A percentile compares a stretch with the other conserved stretches of the same genome.
Conservation (phyloP, 257 asterid genomes). For the Fraxinus americana region DNA sequence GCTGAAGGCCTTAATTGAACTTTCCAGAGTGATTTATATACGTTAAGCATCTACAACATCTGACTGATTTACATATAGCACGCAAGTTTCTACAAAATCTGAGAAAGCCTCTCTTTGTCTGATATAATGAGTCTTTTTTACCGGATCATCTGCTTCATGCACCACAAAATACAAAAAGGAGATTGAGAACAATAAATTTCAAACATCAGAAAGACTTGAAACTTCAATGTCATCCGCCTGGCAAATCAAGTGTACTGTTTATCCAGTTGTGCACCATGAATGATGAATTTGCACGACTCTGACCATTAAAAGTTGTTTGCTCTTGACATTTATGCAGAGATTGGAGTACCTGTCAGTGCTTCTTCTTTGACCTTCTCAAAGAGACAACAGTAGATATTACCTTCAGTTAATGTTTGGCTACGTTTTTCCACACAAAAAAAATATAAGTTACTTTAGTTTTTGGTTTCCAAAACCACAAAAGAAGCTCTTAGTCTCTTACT, state of each 20-base stretch:
- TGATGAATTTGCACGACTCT: not conserved
- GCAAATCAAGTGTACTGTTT: not conserved
- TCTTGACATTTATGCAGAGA: conserved; percentile 24
- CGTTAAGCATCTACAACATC: not conserved
- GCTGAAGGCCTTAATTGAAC: not conserved
- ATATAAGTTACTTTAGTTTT: not conserved
- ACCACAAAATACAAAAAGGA: not conserved
- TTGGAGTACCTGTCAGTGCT: conserved; percentile 16
- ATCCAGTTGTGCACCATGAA: not conserved
- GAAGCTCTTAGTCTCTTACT: not conserved
- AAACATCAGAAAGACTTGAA: not conserved
- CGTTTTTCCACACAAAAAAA: not conserved
- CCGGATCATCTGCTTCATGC: not conserved
- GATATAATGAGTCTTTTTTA: not conserved
- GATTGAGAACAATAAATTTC: not conserved
- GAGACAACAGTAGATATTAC: conserved; percentile 13
- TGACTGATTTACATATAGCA: too few species aligned
- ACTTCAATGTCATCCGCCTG: not conserved
- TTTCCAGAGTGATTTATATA: not conserved
- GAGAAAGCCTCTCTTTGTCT: too few species aligned
- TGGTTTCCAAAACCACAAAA: not conserved
- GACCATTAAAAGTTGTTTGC: not conserved
- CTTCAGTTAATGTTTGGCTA: not conserved
- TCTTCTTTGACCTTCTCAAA: conserved; percentile 49
- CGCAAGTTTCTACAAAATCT: not conserved